These are phyloP conservation scores for Ilex aquifolium DNA, from an alignment of 257 asterid genomes.

Conservation along the genomic window DNA sequence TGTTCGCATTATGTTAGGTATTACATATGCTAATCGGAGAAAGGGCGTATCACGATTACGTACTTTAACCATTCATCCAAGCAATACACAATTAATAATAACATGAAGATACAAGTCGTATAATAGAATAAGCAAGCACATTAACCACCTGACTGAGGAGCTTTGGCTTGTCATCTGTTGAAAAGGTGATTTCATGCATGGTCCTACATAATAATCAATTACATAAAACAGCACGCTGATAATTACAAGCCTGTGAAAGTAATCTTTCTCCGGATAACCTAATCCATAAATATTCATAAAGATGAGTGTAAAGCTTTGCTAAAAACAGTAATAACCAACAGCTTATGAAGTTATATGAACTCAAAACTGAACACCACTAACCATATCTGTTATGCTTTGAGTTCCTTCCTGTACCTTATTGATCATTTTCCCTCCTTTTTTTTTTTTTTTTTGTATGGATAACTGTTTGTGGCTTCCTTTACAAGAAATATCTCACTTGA, in stretches of 20 bases:
- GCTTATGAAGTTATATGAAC: no score
- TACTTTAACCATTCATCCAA: no score
- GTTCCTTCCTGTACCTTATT: no score
- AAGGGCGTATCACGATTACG: no score
- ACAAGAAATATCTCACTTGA: not conserved
- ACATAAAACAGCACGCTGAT: not conserved
- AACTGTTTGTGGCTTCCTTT: not conserved
- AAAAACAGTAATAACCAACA: no score
- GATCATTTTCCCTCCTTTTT: no score
- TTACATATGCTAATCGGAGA: no score
- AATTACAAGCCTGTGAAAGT: not conserved
- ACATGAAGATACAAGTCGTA: no score
- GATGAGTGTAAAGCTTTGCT: not conserved
- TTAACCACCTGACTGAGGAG: slow-evolving; percentile 84
- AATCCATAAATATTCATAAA: not conserved
- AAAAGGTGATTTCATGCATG: slow-evolving; percentile 97
- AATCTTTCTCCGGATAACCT: not conserved
- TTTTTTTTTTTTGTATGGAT: not conserved
- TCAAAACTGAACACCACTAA: no score
- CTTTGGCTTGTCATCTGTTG: slow-evolving; percentile 87
- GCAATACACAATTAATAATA: no score
- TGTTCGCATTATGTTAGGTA: no score
- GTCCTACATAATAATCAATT: slow-evolving; percentile 52
- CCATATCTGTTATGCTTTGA: no score
- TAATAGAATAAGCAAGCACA: slow-evolving; percentile 1